A percentile compares a stretch with the other conserved stretches of the same genome.
Evolutionary conservation across 257 asterid genomes (phyloP).

Genomic region (Ophiorrhiza pumila): DNA sequence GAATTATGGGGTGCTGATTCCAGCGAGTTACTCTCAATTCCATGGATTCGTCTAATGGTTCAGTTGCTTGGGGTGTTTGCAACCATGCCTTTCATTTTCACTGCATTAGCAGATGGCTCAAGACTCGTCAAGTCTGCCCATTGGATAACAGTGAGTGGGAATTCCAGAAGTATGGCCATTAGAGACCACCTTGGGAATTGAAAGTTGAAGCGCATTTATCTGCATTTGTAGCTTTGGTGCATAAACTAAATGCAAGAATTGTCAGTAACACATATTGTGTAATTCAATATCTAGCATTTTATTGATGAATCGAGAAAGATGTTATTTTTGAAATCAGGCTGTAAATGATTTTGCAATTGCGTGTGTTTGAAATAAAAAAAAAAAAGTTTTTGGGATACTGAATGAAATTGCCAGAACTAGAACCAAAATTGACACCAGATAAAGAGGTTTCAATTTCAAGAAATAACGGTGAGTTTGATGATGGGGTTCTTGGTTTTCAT

Average conservation of each 20-base stretch:
- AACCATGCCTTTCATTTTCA: constrained; percentile 99
- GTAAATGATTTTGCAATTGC: constrained; percentile 1
- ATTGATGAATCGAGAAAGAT: neutral
- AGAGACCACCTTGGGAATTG: constrained; percentile 22
- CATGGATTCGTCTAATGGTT: constrained; percentile 73
- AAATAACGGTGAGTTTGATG: constrained; percentile 12
- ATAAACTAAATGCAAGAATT: neutral
- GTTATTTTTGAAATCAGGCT: neutral
- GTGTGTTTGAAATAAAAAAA: neutral
- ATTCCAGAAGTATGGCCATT: constrained; percentile 96
- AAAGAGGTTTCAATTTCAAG: constrained; percentile 36
- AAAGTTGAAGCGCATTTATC: no score
- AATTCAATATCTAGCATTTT: neutral
- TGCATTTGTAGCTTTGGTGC: neutral
- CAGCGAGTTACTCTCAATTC: constrained; percentile 54
- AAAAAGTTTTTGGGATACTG: constrained; percentile 21
- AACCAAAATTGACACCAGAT: constrained; percentile 35
- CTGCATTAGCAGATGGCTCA: constrained; percentile 99
- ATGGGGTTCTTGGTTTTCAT: constrained; percentile 32
- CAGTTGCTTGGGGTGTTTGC: no score
- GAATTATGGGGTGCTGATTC: constrained; percentile 37
- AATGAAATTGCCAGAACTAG: constrained; percentile 49
- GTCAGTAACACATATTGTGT: neutral
- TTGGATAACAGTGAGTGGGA: constrained; percentile 98
- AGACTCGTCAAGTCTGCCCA: constrained; percentile 98